Percentiles rank a stretch among this genome's conserved stretches.
Evolutionary conservation across 2,329 filamentous ascomycete genomes (phyloP).

Genomic region (Aspergillus hiratsukae): DNA sequence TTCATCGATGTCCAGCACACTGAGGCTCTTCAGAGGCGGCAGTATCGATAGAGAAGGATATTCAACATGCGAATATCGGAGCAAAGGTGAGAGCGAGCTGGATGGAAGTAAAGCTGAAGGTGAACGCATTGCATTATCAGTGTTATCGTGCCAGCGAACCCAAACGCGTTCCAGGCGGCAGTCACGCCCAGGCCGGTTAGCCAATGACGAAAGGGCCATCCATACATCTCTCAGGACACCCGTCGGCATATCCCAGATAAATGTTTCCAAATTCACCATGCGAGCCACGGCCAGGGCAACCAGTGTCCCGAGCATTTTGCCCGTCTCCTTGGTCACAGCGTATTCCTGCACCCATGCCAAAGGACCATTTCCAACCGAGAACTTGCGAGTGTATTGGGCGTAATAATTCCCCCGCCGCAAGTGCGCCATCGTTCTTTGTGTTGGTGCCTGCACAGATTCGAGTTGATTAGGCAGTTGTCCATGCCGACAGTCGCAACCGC

Average conservation of each 20-base stretch:
- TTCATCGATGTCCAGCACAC: constrained; percentile 77
- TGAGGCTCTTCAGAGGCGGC: constrained; percentile 68
- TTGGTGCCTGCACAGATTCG: not conserved
- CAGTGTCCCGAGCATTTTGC: constrained; percentile 83
- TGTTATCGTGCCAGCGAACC: constrained; percentile 80
- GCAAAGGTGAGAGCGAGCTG: constrained; percentile 36
- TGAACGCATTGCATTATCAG: constrained; percentile 36
- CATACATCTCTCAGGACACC: constrained; percentile 77
- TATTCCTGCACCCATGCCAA: constrained; percentile 76
- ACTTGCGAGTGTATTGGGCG: constrained; percentile 73
- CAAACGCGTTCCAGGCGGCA: constrained; percentile 70
- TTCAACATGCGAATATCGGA: constrained; percentile 60
- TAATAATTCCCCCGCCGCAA: constrained; percentile 66
- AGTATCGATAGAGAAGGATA: constrained; percentile 76
- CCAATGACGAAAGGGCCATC: constrained; percentile 69
- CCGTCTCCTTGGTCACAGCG: constrained; percentile 74
- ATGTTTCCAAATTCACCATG: constrained; percentile 77
- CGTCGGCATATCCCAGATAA: constrained; percentile 87
- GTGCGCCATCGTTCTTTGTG: constrained; percentile 5
- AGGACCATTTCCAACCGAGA: constrained; percentile 79
- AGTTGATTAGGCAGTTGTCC: constrained; percentile 1
- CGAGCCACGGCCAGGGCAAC: constrained; percentile 74
- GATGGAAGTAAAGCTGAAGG: constrained; percentile 10
- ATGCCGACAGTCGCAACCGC: constrained; percentile 26
- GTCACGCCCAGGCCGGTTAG: constrained; percentile 56